phyloP scores from a whole-genome alignment of 768 basidiomycete species.

The Hortiboletus flavorubellus region DNA sequence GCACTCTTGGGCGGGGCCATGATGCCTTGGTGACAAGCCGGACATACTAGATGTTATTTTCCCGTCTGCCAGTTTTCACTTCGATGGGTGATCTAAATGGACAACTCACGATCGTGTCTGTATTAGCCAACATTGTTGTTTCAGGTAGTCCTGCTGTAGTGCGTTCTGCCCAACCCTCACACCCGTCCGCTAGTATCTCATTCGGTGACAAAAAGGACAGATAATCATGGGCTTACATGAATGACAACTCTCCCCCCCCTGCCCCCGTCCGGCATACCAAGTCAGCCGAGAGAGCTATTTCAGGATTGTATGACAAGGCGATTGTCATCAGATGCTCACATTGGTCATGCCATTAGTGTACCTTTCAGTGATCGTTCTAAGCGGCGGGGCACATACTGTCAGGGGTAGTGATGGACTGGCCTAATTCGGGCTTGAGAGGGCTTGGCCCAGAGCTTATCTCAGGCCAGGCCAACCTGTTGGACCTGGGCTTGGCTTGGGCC shows the following conservation, averaged over 20 bases:
- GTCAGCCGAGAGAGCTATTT: not conserved
- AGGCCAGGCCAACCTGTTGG: no score
- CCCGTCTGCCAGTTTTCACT: not conserved
- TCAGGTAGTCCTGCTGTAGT: not conserved
- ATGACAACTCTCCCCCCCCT: not conserved
- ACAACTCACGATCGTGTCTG: not conserved
- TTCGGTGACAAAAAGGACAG: not conserved
- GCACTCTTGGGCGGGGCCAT: constrained; percentile 23
- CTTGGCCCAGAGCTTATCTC: no score
- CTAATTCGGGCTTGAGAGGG: no score
- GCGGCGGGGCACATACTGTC: no score
- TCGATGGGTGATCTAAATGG: not conserved
- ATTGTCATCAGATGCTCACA: not conserved
- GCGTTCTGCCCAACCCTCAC: not conserved
- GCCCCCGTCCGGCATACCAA: not conserved
- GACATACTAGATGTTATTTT: not conserved
- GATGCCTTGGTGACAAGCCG: constrained; percentile 18
- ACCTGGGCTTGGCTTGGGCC: no score
- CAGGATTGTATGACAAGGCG: not conserved
- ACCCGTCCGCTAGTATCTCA: not conserved
- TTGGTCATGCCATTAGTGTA: no score
- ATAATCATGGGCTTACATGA: not conserved
- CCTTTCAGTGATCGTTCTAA: no score
- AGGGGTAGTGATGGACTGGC: no score
- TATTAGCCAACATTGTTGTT: not conserved